These are phyloP conservation scores for Beta lomatogona DNA, from an alignment of 179 eudicot species.

Conservation along the genomic window DNA sequence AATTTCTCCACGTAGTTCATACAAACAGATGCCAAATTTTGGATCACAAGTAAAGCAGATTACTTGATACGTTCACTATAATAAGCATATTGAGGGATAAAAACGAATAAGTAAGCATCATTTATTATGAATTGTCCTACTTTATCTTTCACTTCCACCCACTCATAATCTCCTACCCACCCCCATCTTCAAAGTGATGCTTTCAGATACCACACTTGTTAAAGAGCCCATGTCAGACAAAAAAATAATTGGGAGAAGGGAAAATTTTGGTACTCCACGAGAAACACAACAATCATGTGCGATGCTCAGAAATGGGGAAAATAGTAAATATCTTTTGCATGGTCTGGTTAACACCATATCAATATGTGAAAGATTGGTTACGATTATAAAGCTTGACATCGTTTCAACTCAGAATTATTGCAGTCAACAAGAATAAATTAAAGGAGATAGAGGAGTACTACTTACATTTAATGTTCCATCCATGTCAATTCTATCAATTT, in stretches of 20 bases:
- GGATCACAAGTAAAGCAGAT: neutral
- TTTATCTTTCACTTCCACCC: neutral
- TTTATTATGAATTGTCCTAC: too few relatives aligned
- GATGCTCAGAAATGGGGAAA: too few relatives aligned
- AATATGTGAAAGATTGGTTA: neutral
- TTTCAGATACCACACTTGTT: neutral
- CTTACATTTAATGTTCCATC: constrained; percentile 95
- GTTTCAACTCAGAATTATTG: neutral
- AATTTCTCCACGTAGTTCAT: neutral
- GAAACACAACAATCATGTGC: neutral
- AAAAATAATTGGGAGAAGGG: neutral
- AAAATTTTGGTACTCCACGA: neutral
- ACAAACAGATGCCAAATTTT: neutral
- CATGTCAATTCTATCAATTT: constrained; percentile 88
- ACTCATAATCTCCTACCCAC: neutral
- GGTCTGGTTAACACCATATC: neutral
- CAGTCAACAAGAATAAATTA: neutral
- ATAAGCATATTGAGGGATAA: too few relatives aligned
- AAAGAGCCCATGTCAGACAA: neutral
- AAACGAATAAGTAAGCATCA: too few relatives aligned
- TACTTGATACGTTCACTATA: neutral
- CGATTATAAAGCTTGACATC: neutral
- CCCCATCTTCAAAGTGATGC: neutral
- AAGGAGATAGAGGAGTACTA: constrained; percentile 11
- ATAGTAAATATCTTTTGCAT: too few relatives aligned